These are phyloP conservation scores for Huntiella savannae DNA, from an alignment of 2,329 filamentous ascomycete genomes.

Conservation along the genomic window DNA sequence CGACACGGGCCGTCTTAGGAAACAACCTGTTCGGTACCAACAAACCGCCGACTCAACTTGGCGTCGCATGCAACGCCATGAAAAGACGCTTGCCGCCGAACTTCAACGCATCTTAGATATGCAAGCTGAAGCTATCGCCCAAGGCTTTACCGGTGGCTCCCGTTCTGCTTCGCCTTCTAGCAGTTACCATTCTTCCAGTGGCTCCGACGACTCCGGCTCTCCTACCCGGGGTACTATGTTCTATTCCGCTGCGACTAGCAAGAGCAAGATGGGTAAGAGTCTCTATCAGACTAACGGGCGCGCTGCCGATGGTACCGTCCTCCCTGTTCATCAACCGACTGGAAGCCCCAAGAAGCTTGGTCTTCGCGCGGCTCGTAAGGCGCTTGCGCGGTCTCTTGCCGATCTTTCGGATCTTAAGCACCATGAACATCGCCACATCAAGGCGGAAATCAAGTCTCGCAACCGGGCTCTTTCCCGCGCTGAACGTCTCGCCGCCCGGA, in stretches of 20 bases:
- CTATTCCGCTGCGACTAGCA: conserved; percentile 22
- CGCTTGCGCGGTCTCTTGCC: conserved; percentile 42
- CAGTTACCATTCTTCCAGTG: conserved; percentile 14
- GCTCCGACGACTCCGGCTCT: conserved; percentile 16
- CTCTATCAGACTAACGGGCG: conserved; percentile 24
- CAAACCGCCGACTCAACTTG: conserved; percentile 24
- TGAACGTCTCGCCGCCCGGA: conserved; percentile 30
- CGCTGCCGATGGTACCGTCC: conserved; percentile 27
- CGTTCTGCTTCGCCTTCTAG: background rate
- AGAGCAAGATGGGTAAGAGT: conserved; percentile 22
- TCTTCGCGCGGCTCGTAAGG: conserved; percentile 42
- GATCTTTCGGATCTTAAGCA: conserved; percentile 46
- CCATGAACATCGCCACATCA: conserved; percentile 45
- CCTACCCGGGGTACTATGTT: conserved; percentile 24
- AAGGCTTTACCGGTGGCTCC: conserved; percentile 1
- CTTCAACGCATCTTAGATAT: conserved; percentile 30
- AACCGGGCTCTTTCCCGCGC: conserved; percentile 39
- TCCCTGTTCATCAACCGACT: conserved; percentile 41
- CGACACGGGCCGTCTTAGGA: conserved; percentile 16
- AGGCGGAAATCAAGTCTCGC: conserved; percentile 35
- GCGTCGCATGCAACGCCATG: conserved; percentile 27
- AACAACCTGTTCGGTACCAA: conserved; percentile 13
- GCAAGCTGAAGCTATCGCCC: conserved; percentile 22
- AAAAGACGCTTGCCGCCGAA: conserved; percentile 27
- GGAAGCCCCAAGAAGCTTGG: conserved; percentile 27